Base-by-base conservation (phyloP, 345 rosid genomes). In the Populus ilicifolia region DNA sequence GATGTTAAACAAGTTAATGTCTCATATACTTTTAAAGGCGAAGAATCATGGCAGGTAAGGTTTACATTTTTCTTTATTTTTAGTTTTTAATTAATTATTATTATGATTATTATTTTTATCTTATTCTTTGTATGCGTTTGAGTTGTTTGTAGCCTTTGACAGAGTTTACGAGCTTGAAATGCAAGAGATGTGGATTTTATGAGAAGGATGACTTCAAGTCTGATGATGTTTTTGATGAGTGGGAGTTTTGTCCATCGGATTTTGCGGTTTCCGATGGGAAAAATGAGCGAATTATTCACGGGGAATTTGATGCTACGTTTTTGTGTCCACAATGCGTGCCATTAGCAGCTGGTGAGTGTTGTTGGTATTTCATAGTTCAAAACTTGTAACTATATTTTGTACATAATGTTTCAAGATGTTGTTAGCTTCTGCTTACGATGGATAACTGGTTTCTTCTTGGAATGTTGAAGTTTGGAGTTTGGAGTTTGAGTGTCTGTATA, bases 121-220 rank as follows among this genome's bases (percentile, higher is more conserved):
- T 68, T 3, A n/a, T 39, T 39, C 0, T 41, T 2, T 71, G 12
- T 14, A 11, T 73, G 10, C 27, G 6, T 30, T 61, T 33, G 36
- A 4, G 36, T 33, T 33, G 36, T 33, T 33, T 62, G 25, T 87
- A 96, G 98, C 98, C 98, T 36, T 70, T 96, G 48, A 91, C 92
- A 0, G 80, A 84, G 75, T 80, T 94, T 25, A 41, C 82, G 8
- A 85, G 88, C 70, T 85, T 78, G 56, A 94, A 92, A 80, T 96
- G 99, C 92, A 96, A 94, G 89, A 85, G 97, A 73, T 96, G 99
- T 84, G 99, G 98, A 30, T 82, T 96, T 77, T 96, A 91, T 62
- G 97, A 94, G 87, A 21, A 85, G 78, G 97, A 94, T 77, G 67
- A 23, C 3, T 3, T 91, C 35, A 80, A 48, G 29, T 38, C 90